These are phyloP conservation scores for Gossypium aridum DNA, from an alignment of 441 rosid genomes.

Conservation along the genomic window DNA sequence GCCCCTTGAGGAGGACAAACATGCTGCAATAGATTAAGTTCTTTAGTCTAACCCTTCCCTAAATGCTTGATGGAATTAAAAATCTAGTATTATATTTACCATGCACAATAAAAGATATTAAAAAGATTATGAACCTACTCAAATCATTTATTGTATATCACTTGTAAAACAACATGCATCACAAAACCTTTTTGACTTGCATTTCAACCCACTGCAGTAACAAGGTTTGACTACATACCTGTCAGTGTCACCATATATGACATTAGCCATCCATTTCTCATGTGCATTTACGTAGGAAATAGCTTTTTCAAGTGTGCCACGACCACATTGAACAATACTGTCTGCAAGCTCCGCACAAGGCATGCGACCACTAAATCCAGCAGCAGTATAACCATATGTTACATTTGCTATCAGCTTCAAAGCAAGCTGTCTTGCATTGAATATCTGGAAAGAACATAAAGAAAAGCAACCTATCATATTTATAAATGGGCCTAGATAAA, in stretches of 20 bases:
- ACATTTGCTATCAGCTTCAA: constrained; percentile 96
- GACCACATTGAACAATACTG: constrained; percentile 97
- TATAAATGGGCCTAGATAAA: constrained; percentile 1
- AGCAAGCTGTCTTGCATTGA: constrained; percentile 98
- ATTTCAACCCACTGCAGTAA: background rate
- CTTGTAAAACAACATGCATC: background rate
- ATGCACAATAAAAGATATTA: background rate
- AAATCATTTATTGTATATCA: background rate
- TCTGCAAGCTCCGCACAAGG: constrained; percentile 99
- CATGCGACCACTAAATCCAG: constrained; percentile 99
- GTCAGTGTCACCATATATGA: constrained; percentile 95
- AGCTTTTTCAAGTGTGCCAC: constrained; percentile 86
- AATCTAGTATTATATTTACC: background rate
- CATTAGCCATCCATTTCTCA: constrained; percentile 75
- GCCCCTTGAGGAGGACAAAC: constrained; percentile 91
- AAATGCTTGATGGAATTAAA: background rate
- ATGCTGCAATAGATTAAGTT: constrained; percentile 47
- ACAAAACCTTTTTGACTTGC: constrained; percentile 1
- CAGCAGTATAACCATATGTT: constrained; percentile 97
- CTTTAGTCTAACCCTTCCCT: constrained; percentile 11
- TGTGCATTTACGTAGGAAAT: constrained; percentile 70
- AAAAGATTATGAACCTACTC: background rate
- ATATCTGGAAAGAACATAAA: constrained; percentile 57
- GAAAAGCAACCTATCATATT: constrained; percentile 9
- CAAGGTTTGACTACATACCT: constrained; percentile 37